A percentile compares a stretch with the other conserved stretches of the same genome.
These are phyloP conservation scores for Dactylellina drechsleri DNA, from an alignment of 2,329 filamentous ascomycete genomes.

Conservation along the genomic window DNA sequence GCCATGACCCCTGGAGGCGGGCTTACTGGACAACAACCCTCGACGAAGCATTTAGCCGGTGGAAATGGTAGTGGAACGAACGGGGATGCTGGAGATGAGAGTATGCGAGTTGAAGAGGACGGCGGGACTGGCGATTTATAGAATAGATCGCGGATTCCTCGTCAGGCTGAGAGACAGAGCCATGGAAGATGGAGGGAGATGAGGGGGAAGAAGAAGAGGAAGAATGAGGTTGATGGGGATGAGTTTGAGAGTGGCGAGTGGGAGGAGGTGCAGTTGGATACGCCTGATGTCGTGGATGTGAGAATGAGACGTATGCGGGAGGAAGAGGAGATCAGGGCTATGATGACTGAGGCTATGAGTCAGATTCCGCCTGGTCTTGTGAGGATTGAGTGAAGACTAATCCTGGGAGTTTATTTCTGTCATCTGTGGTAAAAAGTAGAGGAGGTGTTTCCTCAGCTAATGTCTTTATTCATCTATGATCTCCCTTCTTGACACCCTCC, in stretches of 20 bases:
- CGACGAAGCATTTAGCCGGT: constrained; percentile 43
- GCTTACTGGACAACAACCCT: constrained; percentile 13
- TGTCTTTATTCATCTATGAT: too few species aligned
- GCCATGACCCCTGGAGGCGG: constrained; percentile 79
- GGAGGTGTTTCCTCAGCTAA: too few species aligned
- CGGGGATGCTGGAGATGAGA: constrained; percentile 32
- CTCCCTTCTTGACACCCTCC: too few species aligned
- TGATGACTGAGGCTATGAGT: neutral
- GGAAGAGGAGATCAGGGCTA: neutral
- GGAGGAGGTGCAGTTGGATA: constrained; percentile 30
- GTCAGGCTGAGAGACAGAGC: neutral
- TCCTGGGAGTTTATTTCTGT: too few species aligned
- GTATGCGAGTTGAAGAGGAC: constrained; percentile 53
- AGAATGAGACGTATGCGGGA: neutral
- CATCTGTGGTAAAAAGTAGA: too few species aligned
- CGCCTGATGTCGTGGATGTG: constrained; percentile 15
- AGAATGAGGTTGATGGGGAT: neutral
- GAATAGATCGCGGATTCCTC: constrained; percentile 15
- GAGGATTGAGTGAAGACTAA: neutral
- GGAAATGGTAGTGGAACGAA: constrained; percentile 13
- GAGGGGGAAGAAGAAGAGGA: neutral
- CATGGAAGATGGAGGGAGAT: neutral
- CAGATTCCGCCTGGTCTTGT: neutral
- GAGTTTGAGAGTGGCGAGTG: neutral
- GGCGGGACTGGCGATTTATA: constrained; percentile 49